phyloP scores from a whole-genome alignment of 495 filamentous ascomycete genomes.

The Corynascus novoguineensis region DNA sequence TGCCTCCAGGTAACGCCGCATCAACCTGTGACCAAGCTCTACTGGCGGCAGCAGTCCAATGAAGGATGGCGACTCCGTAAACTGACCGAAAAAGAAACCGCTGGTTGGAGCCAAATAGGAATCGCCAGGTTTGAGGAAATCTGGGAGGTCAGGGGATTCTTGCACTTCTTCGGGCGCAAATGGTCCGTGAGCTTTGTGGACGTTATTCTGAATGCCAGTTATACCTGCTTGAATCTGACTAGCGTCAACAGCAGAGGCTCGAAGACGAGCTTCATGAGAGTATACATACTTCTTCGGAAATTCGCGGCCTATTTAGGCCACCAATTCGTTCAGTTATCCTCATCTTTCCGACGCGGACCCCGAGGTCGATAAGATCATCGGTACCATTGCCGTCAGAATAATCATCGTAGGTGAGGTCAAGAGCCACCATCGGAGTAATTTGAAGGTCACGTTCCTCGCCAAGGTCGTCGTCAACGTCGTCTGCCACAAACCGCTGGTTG shows the following conservation, averaged over 20 bases:
- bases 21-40: constrained; percentile 48
- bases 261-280: neutral
- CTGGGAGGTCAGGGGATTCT: constrained; percentile 27
- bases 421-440: constrained; percentile 49
- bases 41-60: constrained; percentile 52
- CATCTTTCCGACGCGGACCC: constrained; percentile 63
- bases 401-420: constrained; percentile 61
- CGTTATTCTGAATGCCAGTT: neutral
- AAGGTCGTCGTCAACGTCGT: constrained; percentile 41
- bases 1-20: constrained; percentile 57
- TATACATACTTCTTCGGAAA: constrained; percentile 58
- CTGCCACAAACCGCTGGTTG: constrained; percentile 35
- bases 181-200: neutral
- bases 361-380: constrained; percentile 64
- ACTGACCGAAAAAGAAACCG: constrained; percentile 60
- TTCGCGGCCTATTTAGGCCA: constrained; percentile 50
- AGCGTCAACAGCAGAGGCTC: neutral
- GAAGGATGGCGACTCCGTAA: constrained; percentile 42
- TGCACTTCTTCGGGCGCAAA: neutral
- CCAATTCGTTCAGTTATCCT: constrained; percentile 69
- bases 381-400: constrained; percentile 45
- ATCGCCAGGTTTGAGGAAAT: constrained; percentile 47
- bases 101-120: constrained; percentile 56
- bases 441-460: constrained; percentile 46
- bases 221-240: constrained; percentile 29